Conservation (phyloP, 441 rosid species). For the Gossypium schwendimanii region DNA sequence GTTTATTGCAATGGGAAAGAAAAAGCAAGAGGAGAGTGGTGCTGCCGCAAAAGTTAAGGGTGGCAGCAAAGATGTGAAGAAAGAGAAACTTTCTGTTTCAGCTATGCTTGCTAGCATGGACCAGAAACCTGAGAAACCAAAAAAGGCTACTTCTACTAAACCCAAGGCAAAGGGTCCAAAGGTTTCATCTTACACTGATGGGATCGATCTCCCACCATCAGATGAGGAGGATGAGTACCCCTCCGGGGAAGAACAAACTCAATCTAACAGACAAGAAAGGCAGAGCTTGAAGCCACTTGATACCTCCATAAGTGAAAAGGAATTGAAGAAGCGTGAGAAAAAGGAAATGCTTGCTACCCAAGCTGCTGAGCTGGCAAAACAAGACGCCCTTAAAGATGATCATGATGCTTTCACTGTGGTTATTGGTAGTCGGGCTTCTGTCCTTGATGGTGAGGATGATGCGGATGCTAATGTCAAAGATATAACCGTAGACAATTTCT, state of each 20-base stretch:
- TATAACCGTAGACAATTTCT: slow-evolving; percentile 67
- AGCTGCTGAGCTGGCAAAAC: slow-evolving; percentile 48
- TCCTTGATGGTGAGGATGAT: slow-evolving; percentile 76
- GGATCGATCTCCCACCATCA: slow-evolving; percentile 75
- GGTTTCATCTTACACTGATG: slow-evolving; percentile 54
- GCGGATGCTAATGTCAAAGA: slow-evolving; percentile 86
- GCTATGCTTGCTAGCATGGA: slow-evolving; percentile 85
- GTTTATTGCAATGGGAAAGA: slow-evolving; percentile 57
- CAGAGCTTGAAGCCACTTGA: slow-evolving; percentile 51
- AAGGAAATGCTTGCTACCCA: slow-evolving; percentile 54
- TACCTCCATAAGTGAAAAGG: slow-evolving; percentile 53
- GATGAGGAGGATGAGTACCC: slow-evolving; percentile 40
- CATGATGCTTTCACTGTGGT: slow-evolving; percentile 88
- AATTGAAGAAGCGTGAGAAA: slow-evolving; percentile 68
- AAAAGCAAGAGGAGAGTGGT: slow-evolving; percentile 50
- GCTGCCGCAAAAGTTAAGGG: slow-evolving; percentile 33
- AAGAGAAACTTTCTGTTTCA: slow-evolving; percentile 63
- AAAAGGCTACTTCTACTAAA: slow-evolving; percentile 42
- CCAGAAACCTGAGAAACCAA: slow-evolving; percentile 60
- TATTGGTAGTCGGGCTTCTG: slow-evolving; percentile 68
- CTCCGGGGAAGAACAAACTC: slow-evolving; percentile 34
- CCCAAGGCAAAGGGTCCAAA: slow-evolving; percentile 42
- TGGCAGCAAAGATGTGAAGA: slow-evolving; percentile 47
- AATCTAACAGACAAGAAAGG: slow-evolving; percentile 34
- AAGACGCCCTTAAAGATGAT: slow-evolving; percentile 78